These are phyloP conservation scores for Cystoderma amianthinum DNA, from an alignment of 768 basidiomycete species.

Conservation along the genomic window DNA sequence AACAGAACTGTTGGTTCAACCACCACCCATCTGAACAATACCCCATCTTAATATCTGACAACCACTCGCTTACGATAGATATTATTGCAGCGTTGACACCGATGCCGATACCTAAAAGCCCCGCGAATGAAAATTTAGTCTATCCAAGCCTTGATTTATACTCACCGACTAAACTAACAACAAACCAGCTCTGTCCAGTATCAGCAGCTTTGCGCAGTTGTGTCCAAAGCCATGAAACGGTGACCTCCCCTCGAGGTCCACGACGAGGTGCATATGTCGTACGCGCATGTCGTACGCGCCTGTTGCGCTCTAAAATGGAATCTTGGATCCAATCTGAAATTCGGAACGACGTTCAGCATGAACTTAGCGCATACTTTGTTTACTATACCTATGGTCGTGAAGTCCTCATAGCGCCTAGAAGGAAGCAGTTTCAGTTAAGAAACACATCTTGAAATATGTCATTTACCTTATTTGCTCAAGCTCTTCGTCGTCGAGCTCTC, in stretches of 20 bases:
- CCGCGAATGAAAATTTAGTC: neutral
- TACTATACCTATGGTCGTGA: conserved; percentile 78
- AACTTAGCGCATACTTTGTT: conserved; percentile 5
- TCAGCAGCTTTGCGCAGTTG: conserved; percentile 52
- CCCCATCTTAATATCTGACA: conserved; percentile 96
- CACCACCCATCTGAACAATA: conserved; percentile 98
- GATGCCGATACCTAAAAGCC: conserved; percentile 69
- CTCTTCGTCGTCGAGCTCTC: conserved; percentile 57
- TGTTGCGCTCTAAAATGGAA: conserved; percentile 80
- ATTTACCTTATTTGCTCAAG: conserved; percentile 59
- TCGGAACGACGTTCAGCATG: conserved; percentile 2
- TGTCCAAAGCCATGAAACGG: conserved; percentile 53
- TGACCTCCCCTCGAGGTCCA: conserved; percentile 43
- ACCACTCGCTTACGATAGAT: conserved; percentile 94
- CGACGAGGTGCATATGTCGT: conserved; percentile 32
- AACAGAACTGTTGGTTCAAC: conserved; percentile 97
- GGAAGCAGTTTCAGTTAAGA: conserved; percentile 8
- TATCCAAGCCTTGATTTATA: conserved; percentile 6
- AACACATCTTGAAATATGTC: neutral
- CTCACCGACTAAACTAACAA: conserved; percentile 86
- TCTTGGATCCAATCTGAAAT: conserved; percentile 93
- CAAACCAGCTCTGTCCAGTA: conserved; percentile 87
- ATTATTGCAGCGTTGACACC: conserved; percentile 93
- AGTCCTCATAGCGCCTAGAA: conserved; percentile 86
- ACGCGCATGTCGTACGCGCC: conserved; percentile 60